A percentile compares a stretch with the other conserved stretches of the same genome.
phyloP scores from a whole-genome alignment of 257 asterid species.

The Ballota nigra region DNA sequence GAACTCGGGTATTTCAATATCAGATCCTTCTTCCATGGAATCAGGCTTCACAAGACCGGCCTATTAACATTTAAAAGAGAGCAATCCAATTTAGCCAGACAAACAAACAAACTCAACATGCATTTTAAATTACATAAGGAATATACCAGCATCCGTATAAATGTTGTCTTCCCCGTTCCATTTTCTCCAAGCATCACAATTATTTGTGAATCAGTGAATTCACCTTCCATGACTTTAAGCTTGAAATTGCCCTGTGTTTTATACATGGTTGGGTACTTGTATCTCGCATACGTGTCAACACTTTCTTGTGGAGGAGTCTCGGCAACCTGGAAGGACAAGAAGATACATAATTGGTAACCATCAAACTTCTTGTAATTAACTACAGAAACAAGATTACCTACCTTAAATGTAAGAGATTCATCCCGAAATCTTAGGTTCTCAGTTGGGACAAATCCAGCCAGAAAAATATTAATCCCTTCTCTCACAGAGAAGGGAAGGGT shows the following conservation, averaged over 20 bases:
- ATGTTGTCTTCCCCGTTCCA: constrained; percentile 97
- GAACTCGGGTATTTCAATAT: constrained; percentile 85
- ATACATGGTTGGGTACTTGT: constrained; percentile 18
- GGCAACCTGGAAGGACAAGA: no score
- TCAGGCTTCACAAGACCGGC: constrained; percentile 96
- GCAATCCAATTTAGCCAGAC: background rate
- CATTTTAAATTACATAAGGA: background rate
- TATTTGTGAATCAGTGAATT: constrained; percentile 96
- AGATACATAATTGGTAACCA: no score
- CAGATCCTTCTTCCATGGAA: constrained; percentile 54
- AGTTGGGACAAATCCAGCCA: no score
- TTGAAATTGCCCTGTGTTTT: constrained; percentile 91
- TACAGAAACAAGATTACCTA: no score
- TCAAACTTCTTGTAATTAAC: no score
- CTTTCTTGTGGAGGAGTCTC: no score
- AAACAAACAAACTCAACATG: background rate
- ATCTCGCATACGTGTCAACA: no score
- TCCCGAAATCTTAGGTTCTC: no score
- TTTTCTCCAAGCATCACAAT: constrained; percentile 99
- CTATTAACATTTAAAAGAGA: constrained; percentile 33
- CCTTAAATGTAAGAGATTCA: no score
- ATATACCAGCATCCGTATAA: constrained; percentile 89
- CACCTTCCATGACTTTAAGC: constrained; percentile 92
- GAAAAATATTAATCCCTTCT: no score
- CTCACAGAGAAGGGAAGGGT: no score